phyloP scores from a whole-genome alignment of 371 early-diverging fungal species.

The Syncephalastrum sp. region DNA sequence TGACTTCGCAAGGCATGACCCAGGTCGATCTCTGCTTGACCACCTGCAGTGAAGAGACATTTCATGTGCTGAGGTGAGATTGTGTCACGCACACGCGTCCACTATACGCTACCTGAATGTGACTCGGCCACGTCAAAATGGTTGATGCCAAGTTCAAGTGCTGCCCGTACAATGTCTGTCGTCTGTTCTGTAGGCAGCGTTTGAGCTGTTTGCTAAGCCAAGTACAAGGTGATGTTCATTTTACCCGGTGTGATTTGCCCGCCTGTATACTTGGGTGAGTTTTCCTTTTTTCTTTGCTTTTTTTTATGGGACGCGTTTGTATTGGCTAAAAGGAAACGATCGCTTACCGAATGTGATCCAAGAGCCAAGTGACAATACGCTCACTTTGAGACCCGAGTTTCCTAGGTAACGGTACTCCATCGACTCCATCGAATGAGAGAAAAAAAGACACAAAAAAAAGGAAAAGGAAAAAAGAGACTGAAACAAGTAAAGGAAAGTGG shows the following conservation, averaged over 20 bases:
- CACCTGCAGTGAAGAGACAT: slow-evolving; percentile 27
- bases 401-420: slow-evolving; percentile 88
- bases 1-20: slow-evolving; percentile 72
- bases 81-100: neutral
- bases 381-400: slow-evolving; percentile 77
- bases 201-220: too few relatives aligned
- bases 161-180: slow-evolving; percentile 68
- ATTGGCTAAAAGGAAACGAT: neutral
- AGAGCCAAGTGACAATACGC: slow-evolving; percentile 38
- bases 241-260: slow-evolving; percentile 58
- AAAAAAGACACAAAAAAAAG: slow-evolving; percentile 5
- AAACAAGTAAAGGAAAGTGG: neutral
- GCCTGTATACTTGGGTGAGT: slow-evolving; percentile 26
- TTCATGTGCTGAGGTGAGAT: too few relatives aligned
- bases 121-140: slow-evolving; percentile 84
- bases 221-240: neutral
- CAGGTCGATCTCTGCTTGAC: slow-evolving; percentile 79
- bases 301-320: neutral
- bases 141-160: slow-evolving; percentile 78
- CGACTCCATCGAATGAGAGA: slow-evolving; percentile 4
- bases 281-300: neutral
- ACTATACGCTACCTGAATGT: slow-evolving; percentile 49
- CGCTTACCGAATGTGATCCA: slow-evolving; percentile 68
- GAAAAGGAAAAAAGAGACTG: slow-evolving; percentile 1
- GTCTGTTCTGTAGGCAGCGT: slow-evolving; percentile 43